Evolutionary conservation across 768 basidiomycete genomes (phyloP).

Genomic region (Flagelloscypha sp.): DNA sequence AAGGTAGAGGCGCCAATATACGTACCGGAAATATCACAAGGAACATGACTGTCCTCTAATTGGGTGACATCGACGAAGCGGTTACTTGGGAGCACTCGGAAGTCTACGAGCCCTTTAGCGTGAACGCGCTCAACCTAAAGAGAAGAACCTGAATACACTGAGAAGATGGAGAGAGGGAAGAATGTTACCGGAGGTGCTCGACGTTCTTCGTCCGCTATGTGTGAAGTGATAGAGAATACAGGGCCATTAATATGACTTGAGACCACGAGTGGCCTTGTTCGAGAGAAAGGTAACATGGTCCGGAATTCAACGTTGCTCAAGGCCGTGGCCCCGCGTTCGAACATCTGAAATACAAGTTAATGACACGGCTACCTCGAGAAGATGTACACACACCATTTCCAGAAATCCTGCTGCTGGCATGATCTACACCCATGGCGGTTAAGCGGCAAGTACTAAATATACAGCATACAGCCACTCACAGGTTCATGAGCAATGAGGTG

Average conservation of each 20-base stretch:
- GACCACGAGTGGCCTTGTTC: no score
- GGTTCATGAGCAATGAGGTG: slow-evolving; percentile 37
- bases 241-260: no score
- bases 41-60: slow-evolving; percentile 4
- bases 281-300: slow-evolving; percentile 4
- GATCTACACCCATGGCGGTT: no score
- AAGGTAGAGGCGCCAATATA: slow-evolving; percentile 12
- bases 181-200: slow-evolving; percentile 1
- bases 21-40: background rate
- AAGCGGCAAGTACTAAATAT: no score
- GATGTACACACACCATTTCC: slow-evolving; percentile 24
- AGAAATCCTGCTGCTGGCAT: slow-evolving; percentile 39
- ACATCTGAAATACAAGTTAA: slow-evolving; percentile 16
- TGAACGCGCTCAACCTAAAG: no score
- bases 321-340: slow-evolving; percentile 23
- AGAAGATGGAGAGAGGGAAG: no score
- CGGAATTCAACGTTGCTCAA: slow-evolving; percentile 5
- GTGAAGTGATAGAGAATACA: no score
- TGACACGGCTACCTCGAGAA: slow-evolving; percentile 1
- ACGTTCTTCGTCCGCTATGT: slow-evolving; percentile 4
- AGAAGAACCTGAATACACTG: no score
- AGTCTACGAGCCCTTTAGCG: no score
- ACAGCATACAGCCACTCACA: no score
- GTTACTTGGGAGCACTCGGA: no score
- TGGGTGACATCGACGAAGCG: no score